Percentiles rank a stretch among this genome's conserved stretches.
Conservation (phyloP, 176 grass and related monocot species). For the Bolboschoenus planiculmis region DNA sequence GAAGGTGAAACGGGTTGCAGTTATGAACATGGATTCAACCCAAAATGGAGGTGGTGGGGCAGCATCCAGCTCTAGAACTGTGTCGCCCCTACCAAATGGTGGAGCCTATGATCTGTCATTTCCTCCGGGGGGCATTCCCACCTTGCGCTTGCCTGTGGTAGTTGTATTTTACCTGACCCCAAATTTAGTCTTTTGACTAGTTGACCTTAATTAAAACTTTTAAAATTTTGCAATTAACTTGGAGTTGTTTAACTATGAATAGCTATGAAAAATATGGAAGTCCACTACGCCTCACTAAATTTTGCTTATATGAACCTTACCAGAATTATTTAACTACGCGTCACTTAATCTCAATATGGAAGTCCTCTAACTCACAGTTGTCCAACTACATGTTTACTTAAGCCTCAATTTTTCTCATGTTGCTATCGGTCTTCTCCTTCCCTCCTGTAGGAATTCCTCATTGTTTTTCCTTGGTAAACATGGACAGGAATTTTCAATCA, state of each 20-base stretch:
- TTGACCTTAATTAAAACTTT: background rate
- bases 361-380: background rate
- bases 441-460: background rate
- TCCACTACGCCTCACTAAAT: background rate
- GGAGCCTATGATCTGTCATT: constrained; percentile 37
- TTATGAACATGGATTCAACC: constrained; percentile 63
- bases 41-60: constrained; percentile 32
- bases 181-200: background rate
- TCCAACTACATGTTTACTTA: background rate
- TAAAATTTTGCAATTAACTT: background rate
- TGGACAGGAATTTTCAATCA: background rate
- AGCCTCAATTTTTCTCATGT: background rate
- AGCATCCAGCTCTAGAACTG: constrained; percentile 42
- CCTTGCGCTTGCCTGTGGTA: constrained; percentile 79
- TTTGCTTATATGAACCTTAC: background rate
- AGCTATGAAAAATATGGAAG: background rate
- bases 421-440: background rate
- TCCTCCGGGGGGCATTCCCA: constrained; percentile 64
- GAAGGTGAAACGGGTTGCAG: constrained; percentile 69
- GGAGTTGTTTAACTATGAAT: background rate
- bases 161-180: constrained; percentile 43
- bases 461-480: background rate
- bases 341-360: background rate
- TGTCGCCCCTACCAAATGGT: constrained; percentile 64
- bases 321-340: background rate